Percentiles rank a stretch among this genome's conserved stretches.
Conservation (phyloP, 1,284 basidiomycete species). For the Fomes fomentarius region DNA sequence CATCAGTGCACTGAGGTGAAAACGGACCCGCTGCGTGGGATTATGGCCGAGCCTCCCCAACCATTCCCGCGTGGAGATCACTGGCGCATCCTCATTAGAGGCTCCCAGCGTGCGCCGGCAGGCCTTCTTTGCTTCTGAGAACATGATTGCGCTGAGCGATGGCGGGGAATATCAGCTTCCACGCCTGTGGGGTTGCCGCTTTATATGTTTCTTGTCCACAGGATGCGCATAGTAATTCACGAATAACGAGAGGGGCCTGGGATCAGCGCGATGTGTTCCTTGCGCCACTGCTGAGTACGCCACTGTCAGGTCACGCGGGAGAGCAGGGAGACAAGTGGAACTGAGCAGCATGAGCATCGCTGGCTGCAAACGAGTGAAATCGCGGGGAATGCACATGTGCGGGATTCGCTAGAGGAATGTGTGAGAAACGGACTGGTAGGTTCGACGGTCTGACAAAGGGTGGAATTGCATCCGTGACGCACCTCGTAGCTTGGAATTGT, state of each 20-base stretch:
- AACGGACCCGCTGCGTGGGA: slow-evolving; percentile 39
- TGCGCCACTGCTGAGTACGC: slow-evolving; percentile 7
- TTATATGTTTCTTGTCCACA: slow-evolving; percentile 7
- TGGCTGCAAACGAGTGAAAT: slow-evolving; percentile 18
- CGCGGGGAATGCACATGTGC: slow-evolving; percentile 18
- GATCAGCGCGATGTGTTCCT: slow-evolving; percentile 16
- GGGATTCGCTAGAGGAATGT: slow-evolving; percentile 11
- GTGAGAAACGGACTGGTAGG: slow-evolving; percentile 12
- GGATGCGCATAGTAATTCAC: slow-evolving; percentile 11
- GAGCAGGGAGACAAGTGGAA: slow-evolving; percentile 3
- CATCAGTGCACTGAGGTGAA: slow-evolving; percentile 2
- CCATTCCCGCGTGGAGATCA: slow-evolving; percentile 58
- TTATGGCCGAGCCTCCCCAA: slow-evolving; percentile 39
- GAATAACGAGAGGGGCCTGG: slow-evolving; percentile 20
- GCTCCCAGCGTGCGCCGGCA: slow-evolving; percentile 61
- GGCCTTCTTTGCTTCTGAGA: slow-evolving; percentile 44
- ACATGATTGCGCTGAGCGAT: slow-evolving; percentile 36
- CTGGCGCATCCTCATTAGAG: slow-evolving; percentile 58
- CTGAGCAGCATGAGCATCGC: slow-evolving; percentile 12
- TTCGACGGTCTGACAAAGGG: slow-evolving; percentile 14
- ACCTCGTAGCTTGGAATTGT: slow-evolving; percentile 13
- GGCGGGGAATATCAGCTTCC: slow-evolving; percentile 9
- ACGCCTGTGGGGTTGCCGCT: neutral
- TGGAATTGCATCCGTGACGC: slow-evolving; percentile 3
- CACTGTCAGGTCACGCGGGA: slow-evolving; percentile 6